These are phyloP conservation scores for Kodamaea leandrae DNA, from an alignment of 805 yeast genomes.

Conservation along the genomic window DNA sequence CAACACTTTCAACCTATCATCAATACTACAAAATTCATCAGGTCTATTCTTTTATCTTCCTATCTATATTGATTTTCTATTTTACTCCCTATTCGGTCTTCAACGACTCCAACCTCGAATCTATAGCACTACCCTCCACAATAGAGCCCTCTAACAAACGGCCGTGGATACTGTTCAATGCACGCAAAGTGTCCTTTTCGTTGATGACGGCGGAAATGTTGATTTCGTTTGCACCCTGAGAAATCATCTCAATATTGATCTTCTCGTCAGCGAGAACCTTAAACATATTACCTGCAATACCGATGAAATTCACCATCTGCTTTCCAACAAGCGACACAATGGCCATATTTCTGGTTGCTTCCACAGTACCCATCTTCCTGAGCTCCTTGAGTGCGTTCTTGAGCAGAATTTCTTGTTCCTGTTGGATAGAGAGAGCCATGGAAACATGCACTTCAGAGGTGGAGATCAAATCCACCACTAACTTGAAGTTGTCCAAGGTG, in stretches of 20 bases:
- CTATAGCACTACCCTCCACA: constrained; percentile 26
- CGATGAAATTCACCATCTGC: constrained; percentile 94
- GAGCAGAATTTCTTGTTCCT: constrained; percentile 59
- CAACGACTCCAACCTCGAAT: constrained; percentile 31
- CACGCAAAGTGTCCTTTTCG: constrained; percentile 77
- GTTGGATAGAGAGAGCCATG: constrained; percentile 86
- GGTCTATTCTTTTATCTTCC: too few relatives aligned
- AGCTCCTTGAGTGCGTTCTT: constrained; percentile 76
- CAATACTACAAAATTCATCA: too few relatives aligned
- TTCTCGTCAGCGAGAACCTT: constrained; percentile 87
- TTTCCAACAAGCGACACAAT: constrained; percentile 94
- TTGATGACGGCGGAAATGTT: constrained; percentile 94
- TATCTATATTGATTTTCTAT: neutral
- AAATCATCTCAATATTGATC: constrained; percentile 95
- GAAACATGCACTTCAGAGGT: constrained; percentile 98
- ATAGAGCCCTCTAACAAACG: constrained; percentile 53
- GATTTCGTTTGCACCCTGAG: constrained; percentile 97
- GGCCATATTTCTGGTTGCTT: constrained; percentile 81
- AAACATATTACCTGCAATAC: constrained; percentile 97
- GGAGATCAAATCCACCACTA: constrained; percentile 93
- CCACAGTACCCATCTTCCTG: constrained; percentile 80
- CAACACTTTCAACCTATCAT: too few relatives aligned
- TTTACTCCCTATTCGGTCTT: constrained; percentile 13
- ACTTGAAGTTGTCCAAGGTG: constrained; percentile 74
- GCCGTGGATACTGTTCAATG: constrained; percentile 81